These are phyloP conservation scores for Ulota crispa DNA, from an alignment of 225 moss, liverwort and hornwort species.

Conservation along the genomic window DNA sequence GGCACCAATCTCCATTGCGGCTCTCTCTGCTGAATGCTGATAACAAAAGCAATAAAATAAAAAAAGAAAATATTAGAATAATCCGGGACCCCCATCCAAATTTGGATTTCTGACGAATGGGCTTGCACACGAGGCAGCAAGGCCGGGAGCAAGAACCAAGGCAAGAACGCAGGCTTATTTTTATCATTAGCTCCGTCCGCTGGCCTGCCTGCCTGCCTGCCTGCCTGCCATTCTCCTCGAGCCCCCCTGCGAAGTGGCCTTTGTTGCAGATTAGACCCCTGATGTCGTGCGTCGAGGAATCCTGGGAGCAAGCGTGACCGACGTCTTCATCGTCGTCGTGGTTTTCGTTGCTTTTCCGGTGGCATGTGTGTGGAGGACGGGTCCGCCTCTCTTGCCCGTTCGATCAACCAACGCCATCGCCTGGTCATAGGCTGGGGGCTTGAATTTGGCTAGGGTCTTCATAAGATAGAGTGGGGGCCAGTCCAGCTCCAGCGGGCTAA, in stretches of 20 bases:
- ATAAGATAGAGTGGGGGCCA: conserved; percentile 20
- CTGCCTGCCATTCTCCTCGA: not conserved
- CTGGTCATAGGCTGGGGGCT: no score
- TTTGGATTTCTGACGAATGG: conserved; percentile 19
- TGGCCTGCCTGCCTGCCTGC: not conserved
- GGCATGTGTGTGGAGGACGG: not conserved
- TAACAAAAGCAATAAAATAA: no score
- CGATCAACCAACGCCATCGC: no score
- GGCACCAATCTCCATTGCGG: no score
- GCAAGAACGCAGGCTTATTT: no score
- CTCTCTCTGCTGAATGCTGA: no score
- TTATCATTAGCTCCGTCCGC: no score
- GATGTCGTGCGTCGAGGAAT: not conserved
- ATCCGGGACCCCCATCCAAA: conserved; percentile 14
- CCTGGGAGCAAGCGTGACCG: not conserved
- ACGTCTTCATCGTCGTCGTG: not conserved
- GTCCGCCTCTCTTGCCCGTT: no score
- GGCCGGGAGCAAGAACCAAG: not conserved
- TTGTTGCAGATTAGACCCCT: not conserved
- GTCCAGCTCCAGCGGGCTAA: not conserved
- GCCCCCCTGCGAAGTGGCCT: not conserved
- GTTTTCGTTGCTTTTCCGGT: not conserved
- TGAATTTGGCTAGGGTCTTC: not conserved
- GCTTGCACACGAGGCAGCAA: conserved; percentile 10
- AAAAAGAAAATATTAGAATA: not conserved